phyloP scores from a whole-genome alignment of 805 yeast species.

The Ogataea siamensis region DNA sequence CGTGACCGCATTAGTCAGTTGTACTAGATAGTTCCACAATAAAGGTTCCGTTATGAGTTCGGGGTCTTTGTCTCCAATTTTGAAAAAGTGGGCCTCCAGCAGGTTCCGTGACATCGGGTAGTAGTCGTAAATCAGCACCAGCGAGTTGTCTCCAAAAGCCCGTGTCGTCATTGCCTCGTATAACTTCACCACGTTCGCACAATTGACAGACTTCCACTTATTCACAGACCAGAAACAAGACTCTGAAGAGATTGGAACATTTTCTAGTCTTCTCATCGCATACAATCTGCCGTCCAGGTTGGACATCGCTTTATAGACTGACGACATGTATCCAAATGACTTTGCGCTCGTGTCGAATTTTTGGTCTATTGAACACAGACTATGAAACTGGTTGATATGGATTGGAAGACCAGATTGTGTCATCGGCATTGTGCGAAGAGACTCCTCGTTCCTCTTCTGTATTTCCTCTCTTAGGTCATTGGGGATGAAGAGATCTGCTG shows the following conservation, averaged over 20 bases:
- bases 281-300: conserved; percentile 76
- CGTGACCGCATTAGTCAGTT: conserved; percentile 67
- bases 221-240: conserved; percentile 58
- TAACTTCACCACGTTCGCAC: conserved; percentile 62
- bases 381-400: conserved; percentile 77
- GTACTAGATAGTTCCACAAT: conserved; percentile 76
- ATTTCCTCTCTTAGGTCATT: conserved; percentile 68
- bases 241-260: conserved; percentile 53
- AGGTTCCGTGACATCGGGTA: conserved; percentile 75
- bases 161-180: conserved; percentile 84
- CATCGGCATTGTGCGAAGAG: conserved; percentile 57
- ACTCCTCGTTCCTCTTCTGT: conserved; percentile 74
- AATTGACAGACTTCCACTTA: conserved; percentile 59
- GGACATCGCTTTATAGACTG: conserved; percentile 77
- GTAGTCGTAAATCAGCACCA: conserved; percentile 80
- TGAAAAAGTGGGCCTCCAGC: conserved; percentile 60
- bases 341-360: conserved; percentile 37
- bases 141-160: conserved; percentile 76
- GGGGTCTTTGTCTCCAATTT: conserved; percentile 37
- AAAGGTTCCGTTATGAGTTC: conserved; percentile 59
- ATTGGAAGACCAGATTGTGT: conserved; percentile 61
- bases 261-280: conserved; percentile 71
- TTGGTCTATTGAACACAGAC: conserved; percentile 77
- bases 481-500: conserved; percentile 69
- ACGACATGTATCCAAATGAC: conserved; percentile 53